Evolutionary conservation across 495 filamentous ascomycete genomes (phyloP).

Genomic region (Talaromyces thailandensis): DNA sequence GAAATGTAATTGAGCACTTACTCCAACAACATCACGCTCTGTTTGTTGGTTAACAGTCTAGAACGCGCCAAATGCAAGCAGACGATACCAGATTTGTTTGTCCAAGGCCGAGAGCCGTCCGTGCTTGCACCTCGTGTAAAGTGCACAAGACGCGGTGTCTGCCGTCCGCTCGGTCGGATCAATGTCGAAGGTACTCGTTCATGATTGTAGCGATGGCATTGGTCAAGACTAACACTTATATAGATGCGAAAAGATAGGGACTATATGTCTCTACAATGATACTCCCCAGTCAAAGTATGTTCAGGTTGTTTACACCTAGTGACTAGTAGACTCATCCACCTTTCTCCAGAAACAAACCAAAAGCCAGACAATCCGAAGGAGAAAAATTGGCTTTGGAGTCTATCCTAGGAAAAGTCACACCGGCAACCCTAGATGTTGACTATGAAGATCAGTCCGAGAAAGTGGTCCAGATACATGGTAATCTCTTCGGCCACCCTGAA

Average conservation of each 20-base stretch:
- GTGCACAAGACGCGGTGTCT: constrained; percentile 1
- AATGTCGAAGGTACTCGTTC: constrained; percentile 1
- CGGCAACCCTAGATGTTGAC: background rate
- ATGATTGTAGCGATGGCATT: background rate
- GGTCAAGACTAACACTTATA: background rate
- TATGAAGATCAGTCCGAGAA: constrained; percentile 1
- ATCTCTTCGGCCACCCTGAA: background rate
- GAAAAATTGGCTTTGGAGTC: background rate
- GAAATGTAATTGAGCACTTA: background rate
- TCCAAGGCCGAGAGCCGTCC: constrained; percentile 1
- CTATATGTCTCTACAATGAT: background rate
- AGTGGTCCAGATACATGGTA: background rate
- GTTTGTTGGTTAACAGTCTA: background rate
- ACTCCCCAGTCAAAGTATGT: background rate
- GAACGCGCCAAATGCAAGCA: background rate
- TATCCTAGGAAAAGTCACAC: background rate
- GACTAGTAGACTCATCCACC: background rate
- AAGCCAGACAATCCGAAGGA: background rate
- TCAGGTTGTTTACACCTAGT: background rate
- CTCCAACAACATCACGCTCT: background rate
- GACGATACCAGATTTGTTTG: background rate
- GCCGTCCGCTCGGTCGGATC: background rate
- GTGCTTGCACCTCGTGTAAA: constrained; percentile 3
- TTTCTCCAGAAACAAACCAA: background rate
- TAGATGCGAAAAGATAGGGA: constrained; percentile 2